These are phyloP conservation scores for Starmerella etchellsii DNA, from an alignment of 805 yeast genomes.

Conservation along the genomic window DNA sequence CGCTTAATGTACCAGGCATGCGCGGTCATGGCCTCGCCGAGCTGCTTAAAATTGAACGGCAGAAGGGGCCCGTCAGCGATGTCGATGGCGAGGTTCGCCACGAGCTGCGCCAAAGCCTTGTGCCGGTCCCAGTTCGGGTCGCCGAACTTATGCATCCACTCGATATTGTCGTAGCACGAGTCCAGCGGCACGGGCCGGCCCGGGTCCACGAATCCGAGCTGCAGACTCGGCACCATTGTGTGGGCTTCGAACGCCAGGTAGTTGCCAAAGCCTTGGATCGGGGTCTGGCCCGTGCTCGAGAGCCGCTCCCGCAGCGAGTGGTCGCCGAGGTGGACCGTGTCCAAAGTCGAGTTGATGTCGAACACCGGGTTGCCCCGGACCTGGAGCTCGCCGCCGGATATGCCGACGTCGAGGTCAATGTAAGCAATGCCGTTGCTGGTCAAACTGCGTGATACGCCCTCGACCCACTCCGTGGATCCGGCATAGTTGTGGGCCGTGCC, in stretches of 20 bases:
- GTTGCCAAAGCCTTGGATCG: constrained; percentile 35
- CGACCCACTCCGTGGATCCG: constrained; percentile 72
- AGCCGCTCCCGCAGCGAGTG: constrained; percentile 7
- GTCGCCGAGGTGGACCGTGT: constrained; percentile 27
- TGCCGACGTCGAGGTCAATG: constrained; percentile 58
- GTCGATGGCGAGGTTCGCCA: constrained; percentile 42
- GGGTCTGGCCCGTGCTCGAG: constrained; percentile 3
- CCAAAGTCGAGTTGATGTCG: constrained; percentile 36
- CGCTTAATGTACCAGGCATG: constrained; percentile 37
- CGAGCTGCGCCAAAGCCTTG: constrained; percentile 40
- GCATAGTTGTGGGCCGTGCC: constrained; percentile 70
- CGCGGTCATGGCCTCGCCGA: constrained; percentile 28
- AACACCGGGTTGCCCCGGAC: constrained; percentile 51
- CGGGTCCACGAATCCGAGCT: constrained; percentile 37
- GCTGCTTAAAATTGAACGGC: constrained; percentile 47
- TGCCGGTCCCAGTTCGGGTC: constrained; percentile 50
- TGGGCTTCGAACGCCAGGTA: constrained; percentile 52
- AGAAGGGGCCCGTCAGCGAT: constrained; percentile 65
- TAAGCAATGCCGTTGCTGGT: constrained; percentile 52
- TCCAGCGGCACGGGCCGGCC: constrained; percentile 33
- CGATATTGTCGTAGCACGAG: constrained; percentile 55
- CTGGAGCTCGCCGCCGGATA: constrained; percentile 36
- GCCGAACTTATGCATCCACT: constrained; percentile 37
- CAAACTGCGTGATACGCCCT: constrained; percentile 40
- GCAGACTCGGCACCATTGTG: constrained; percentile 59